Evolutionary conservation across 352 stramenopile genomes (phyloP).

Genomic region (Plasmopara muralis): DNA sequence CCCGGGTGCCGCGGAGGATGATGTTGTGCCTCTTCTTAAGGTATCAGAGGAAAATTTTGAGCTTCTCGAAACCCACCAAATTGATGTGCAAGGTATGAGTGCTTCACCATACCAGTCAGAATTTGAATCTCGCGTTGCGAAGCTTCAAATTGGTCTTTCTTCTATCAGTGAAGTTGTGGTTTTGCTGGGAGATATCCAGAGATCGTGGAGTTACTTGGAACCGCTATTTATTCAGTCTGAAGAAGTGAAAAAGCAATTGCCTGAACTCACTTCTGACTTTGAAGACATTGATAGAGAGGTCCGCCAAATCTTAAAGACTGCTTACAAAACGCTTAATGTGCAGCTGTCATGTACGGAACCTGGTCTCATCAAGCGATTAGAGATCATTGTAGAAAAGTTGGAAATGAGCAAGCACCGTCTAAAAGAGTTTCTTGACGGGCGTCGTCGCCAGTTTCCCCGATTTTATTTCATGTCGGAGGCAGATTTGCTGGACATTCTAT

Average conservation of each 20-base stretch:
- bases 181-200: conserved; percentile 93
- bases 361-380: conserved; percentile 86
- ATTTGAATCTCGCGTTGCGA: conserved; percentile 90
- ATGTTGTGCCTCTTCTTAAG: conserved; percentile 86
- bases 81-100: conserved; percentile 95
- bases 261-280: conserved; percentile 91
- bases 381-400: conserved; percentile 89
- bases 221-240: conserved; percentile 94
- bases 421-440: conserved; percentile 93
- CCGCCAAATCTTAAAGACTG: conserved; percentile 74
- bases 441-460: conserved; percentile 90
- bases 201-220: conserved; percentile 94
- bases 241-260: conserved; percentile 94
- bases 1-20: conserved; percentile 53
- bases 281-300: conserved; percentile 93
- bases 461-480: conserved; percentile 90
- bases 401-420: conserved; percentile 93
- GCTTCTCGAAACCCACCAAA: conserved; percentile 94
- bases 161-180: conserved; percentile 91
- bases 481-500: conserved; percentile 94
- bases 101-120: conserved; percentile 92
- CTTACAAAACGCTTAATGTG: conserved; percentile 88
- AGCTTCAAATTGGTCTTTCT: conserved; percentile 81
- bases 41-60: conserved; percentile 96
- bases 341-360: conserved; percentile 85